Conservation (phyloP, 2,329 filamentous ascomycete species). For the Ceratocystis albifundus region DNA sequence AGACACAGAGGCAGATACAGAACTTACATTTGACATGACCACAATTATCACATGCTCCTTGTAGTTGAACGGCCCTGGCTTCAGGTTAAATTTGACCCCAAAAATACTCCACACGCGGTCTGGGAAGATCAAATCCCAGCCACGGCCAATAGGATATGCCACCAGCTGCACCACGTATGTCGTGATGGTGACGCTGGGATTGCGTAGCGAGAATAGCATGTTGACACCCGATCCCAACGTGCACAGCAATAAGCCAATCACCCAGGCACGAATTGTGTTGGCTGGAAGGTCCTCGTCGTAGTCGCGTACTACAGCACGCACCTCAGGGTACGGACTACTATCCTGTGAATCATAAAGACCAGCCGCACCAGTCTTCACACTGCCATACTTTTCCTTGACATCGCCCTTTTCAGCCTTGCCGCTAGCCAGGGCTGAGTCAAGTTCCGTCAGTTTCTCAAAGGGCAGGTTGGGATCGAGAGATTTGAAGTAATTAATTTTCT, state of each 20-base stretch:
- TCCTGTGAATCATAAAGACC: conserved; percentile 39
- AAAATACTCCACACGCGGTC: conserved; percentile 41
- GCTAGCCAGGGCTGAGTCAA: conserved; percentile 45
- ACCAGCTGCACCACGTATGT: conserved; percentile 53
- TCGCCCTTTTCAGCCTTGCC: conserved; percentile 41
- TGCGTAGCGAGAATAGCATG: conserved; percentile 49
- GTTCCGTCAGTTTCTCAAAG: conserved; percentile 49
- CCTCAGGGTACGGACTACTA: conserved; percentile 57
- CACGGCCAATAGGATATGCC: conserved; percentile 46
- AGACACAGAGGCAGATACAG: too few relatives aligned
- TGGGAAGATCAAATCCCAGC: conserved; percentile 46
- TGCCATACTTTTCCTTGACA: conserved; percentile 27
- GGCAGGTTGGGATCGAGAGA: conserved; percentile 50
- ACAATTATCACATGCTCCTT: conserved; percentile 53
- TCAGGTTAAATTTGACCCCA: conserved; percentile 45
- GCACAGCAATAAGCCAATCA: conserved; percentile 48
- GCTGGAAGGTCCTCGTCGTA: conserved; percentile 52
- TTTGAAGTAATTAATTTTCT: conserved; percentile 2
- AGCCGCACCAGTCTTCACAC: conserved; percentile 39
- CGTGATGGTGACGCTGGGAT: conserved; percentile 47
- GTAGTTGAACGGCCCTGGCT: conserved; percentile 47
- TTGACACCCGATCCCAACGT: conserved; percentile 52
- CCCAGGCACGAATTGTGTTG: conserved; percentile 54
- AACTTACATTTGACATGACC: conserved; percentile 51
- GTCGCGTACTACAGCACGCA: conserved; percentile 53